Base-by-base conservation (phyloP, 176 grass and related monocot genomes). In the Phragmites australis region DNA sequence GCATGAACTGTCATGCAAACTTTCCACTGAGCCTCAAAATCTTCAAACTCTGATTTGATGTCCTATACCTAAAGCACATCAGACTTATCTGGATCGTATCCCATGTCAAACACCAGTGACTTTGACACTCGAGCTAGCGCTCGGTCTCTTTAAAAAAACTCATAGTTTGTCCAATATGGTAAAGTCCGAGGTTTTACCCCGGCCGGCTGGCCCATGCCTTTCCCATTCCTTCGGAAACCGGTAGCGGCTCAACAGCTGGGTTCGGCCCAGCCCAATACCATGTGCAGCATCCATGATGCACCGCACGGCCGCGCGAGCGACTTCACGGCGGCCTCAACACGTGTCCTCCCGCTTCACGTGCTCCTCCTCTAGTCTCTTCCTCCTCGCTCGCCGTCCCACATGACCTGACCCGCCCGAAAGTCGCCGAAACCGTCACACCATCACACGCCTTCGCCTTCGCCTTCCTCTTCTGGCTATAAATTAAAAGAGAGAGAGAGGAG, bases 381-480 rank as follows among this genome's bases (percentile, higher is more conserved):
- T 22, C 26, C 49, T 42, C 53, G 39, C 53, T 44, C 53, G 55
- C 59, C 75, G 72, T 43, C 72, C 53, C 72, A 74, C 72, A 74
- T 74, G 71, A 18, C n/a, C 23, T 15, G 21, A 11, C 54, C 54
- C 3, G 26, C 69, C 27, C 46, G 34, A 37, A 5, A 51, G 76
- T 79, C 30, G 76, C 30, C 76, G 46, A 79, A 60, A 46, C 76
- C 76, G 61, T 79, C 76, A 66, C 76, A 60, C 76, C 61, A 60
- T 65, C 76, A 41, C 32, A 34, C 37, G 44, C 31, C 23, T 4
- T 7, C 1, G 1, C 19, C 3, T 13, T 31, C 42, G 2, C 8
- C 8, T 12, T 10, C 1, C 0, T 0, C 2, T 3, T 0, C 54
- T 12, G 15, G 11, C 60, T 79, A 79, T 79, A 79, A 53, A 78